phyloP scores from a whole-genome alignment of 2,329 filamentous ascomycete species.

The Scedosporium minutisporum region DNA sequence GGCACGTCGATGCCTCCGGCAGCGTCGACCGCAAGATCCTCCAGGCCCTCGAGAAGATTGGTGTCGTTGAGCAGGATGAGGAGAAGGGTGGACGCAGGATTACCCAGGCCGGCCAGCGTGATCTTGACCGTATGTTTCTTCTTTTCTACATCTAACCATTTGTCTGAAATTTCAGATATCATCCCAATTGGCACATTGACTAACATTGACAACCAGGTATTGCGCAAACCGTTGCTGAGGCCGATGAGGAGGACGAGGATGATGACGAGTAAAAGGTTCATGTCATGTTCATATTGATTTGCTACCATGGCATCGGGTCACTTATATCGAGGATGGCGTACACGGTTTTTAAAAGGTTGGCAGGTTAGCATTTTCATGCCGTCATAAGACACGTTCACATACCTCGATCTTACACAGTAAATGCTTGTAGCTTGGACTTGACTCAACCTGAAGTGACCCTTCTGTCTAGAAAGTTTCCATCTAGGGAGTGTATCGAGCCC shows the following conservation, averaged over 20 bases:
- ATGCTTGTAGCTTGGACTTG: neutral
- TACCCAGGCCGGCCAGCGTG: slow-evolving; percentile 95
- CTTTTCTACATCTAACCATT: too few species aligned
- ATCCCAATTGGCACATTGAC: neutral
- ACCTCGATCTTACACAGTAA: slow-evolving; percentile 5
- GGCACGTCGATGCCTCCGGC: slow-evolving; percentile 93
- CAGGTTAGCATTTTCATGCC: slow-evolving; percentile 24
- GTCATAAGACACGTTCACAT: slow-evolving; percentile 5
- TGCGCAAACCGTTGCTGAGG: slow-evolving; percentile 69
- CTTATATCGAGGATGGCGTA: slow-evolving; percentile 7
- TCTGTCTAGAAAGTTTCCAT: neutral
- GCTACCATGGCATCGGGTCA: slow-evolving; percentile 14
- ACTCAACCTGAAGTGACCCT: neutral
- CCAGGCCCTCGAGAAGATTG: slow-evolving; percentile 98
- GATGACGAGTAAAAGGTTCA: slow-evolving; percentile 51
- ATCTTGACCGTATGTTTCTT: slow-evolving; percentile 69
- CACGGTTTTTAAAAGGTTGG: slow-evolving; percentile 7
- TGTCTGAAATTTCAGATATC: neutral
- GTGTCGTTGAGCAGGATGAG: slow-evolving; percentile 94
- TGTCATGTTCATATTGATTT: slow-evolving; percentile 26
- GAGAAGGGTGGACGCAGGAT: slow-evolving; percentile 98
- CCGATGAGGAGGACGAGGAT: slow-evolving; percentile 56
- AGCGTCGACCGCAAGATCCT: slow-evolving; percentile 95
- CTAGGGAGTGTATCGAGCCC: too few species aligned
- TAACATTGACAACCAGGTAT: slow-evolving; percentile 40